These are phyloP conservation scores for Cyanodermella asteris DNA, from an alignment of 2,329 filamentous ascomycete species.

Conservation along the genomic window DNA sequence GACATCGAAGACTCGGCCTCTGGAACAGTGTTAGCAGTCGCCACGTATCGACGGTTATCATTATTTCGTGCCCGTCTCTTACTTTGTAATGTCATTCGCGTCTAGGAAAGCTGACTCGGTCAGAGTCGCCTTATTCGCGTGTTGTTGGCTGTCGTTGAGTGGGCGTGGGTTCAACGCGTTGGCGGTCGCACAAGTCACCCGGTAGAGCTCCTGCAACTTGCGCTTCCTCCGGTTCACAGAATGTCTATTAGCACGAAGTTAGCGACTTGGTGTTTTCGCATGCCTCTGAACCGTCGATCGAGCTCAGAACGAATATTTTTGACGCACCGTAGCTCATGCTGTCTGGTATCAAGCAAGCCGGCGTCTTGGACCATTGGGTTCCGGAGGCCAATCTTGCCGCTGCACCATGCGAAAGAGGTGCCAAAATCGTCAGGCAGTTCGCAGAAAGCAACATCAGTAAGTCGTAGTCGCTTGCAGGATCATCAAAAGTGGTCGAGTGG, in stretches of 20 bases:
- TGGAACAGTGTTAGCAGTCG: constrained; percentile 11
- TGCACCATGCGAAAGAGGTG: too few relatives aligned
- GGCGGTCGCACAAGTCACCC: constrained; percentile 40
- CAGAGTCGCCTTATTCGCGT: too few relatives aligned
- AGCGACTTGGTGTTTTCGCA: constrained; percentile 14
- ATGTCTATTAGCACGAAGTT: constrained; percentile 19
- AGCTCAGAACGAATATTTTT: constrained; percentile 9
- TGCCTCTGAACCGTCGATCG: constrained; percentile 6
- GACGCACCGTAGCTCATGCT: constrained; percentile 27
- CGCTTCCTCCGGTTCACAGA: constrained; percentile 65
- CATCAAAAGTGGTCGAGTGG: too few relatives aligned
- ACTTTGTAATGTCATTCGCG: constrained; percentile 35
- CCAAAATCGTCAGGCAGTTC: too few relatives aligned
- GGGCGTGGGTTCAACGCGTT: too few relatives aligned
- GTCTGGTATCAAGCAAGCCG: constrained; percentile 27
- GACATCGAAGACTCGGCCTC: constrained; percentile 35
- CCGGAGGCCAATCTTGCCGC: too few relatives aligned
- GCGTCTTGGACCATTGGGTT: constrained; percentile 28
- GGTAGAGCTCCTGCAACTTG: constrained; percentile 73
- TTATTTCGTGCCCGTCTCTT: constrained; percentile 11
- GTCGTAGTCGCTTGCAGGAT: too few relatives aligned
- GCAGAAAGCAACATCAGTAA: too few relatives aligned
- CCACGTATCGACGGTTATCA: not conserved
- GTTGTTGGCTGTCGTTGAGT: constrained; percentile 35
- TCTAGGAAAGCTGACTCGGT: constrained; percentile 33